Conservation (phyloP, 78 protist species). For the slime mould (Dictyostelium discoideum) region dicty_2.7 NC_007090.3:1655001-1655500, state of each 20-base stretch:
- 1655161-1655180: slow-evolving; percentile 2
- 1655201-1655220: background rate
- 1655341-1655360: background rate
- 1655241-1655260: background rate
- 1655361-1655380: background rate
- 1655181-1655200: background rate
- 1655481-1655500: too few relatives aligned
- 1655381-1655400: background rate
- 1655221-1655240: slow-evolving; percentile 7
- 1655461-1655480: background rate
- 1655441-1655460: background rate
- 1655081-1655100: background rate
- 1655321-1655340: background rate
- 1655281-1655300: background rate
- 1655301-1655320: background rate
- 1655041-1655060: background rate
- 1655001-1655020: slow-evolving; percentile 51
- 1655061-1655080: background rate
- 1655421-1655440: background rate
- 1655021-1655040: background rate
- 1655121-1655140: background rate
- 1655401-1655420: background rate
- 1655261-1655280: background rate
- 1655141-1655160: background rate
- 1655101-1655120: slow-evolving; percentile 1